Evolutionary conservation across 805 yeast species (phyloP).

Genomic region (Candida orba): DNA sequence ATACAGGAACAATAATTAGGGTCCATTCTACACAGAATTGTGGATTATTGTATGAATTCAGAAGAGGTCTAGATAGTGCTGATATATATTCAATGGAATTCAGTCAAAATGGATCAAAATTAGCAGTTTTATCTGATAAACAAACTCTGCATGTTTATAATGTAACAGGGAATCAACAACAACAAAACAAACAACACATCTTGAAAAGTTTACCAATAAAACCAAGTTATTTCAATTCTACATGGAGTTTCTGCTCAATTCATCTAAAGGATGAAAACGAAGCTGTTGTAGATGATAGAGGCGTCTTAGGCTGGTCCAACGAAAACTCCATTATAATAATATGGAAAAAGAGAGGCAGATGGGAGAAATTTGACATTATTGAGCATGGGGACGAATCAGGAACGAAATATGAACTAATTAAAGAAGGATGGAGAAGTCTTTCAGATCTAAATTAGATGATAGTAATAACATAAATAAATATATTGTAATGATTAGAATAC

Average conservation of each 20-base stretch:
- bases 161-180: slow-evolving; percentile 28
- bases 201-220: slow-evolving; percentile 58
- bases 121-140: slow-evolving; percentile 86
- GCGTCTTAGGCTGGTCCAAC: slow-evolving; percentile 61
- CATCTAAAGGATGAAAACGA: slow-evolving; percentile 35
- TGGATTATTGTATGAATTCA: slow-evolving; percentile 68
- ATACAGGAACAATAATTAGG: slow-evolving; percentile 74
- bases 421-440: slow-evolving; percentile 67
- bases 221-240: slow-evolving; percentile 70
- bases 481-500: background rate
- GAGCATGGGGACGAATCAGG: slow-evolving; percentile 33
- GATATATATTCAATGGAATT: slow-evolving; percentile 76
- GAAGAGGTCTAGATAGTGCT: slow-evolving; percentile 88
- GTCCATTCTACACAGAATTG: slow-evolving; percentile 65
- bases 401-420: slow-evolving; percentile 47
- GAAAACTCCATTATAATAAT: slow-evolving; percentile 67
- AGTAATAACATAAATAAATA: no score
- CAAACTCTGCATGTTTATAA: slow-evolving; percentile 83
- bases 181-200: slow-evolving; percentile 53
- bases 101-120: slow-evolving; percentile 63
- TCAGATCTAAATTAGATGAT: slow-evolving; percentile 4
- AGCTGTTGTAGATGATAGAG: slow-evolving; percentile 28
- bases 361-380: slow-evolving; percentile 80
- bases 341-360: slow-evolving; percentile 66
- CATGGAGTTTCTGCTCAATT: slow-evolving; percentile 81